A percentile compares a stretch with the other conserved stretches of the same genome.
phyloP scores from a whole-genome alignment of 257 asterid genomes.

The Nicotiana tabacum region DNA sequence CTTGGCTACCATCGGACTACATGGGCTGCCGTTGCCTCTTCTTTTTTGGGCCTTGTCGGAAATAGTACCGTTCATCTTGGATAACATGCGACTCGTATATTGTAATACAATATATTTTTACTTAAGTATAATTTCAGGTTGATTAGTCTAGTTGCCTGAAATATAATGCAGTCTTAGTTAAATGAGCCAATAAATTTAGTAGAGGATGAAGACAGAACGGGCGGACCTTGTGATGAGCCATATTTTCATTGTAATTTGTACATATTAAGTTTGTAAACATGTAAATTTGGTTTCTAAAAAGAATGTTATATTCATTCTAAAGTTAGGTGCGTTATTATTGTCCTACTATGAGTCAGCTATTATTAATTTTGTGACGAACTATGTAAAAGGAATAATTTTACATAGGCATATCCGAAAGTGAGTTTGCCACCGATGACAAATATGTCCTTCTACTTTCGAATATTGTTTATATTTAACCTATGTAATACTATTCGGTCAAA shows the following conservation, averaged over 20 bases:
- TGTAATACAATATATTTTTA: not conserved
- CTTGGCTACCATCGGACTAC: not conserved
- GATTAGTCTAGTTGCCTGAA: not conserved
- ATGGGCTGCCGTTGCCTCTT: not conserved
- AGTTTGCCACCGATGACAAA: not conserved
- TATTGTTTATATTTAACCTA: too few relatives aligned
- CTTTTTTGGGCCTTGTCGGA: not conserved
- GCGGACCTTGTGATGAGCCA: conserved; percentile 38
- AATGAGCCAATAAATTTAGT: not conserved
- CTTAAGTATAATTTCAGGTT: not conserved
- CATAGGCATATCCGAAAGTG: not conserved
- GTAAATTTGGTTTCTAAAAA: not conserved
- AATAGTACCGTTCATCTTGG: not conserved
- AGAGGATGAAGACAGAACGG: conserved; percentile 18
- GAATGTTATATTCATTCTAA: not conserved
- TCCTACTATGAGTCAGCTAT: not conserved
- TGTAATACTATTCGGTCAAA: too few relatives aligned
- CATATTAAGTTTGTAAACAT: not conserved
- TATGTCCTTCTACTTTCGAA: too few relatives aligned
- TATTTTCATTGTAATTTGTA: not conserved
- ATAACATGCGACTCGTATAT: not conserved
- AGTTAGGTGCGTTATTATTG: not conserved
- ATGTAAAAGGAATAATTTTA: not conserved
- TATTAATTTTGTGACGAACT: not conserved
- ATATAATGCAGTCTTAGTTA: not conserved